phyloP scores from a whole-genome alignment of 139 green algal genomes.

The Closterium sp. region DNA sequence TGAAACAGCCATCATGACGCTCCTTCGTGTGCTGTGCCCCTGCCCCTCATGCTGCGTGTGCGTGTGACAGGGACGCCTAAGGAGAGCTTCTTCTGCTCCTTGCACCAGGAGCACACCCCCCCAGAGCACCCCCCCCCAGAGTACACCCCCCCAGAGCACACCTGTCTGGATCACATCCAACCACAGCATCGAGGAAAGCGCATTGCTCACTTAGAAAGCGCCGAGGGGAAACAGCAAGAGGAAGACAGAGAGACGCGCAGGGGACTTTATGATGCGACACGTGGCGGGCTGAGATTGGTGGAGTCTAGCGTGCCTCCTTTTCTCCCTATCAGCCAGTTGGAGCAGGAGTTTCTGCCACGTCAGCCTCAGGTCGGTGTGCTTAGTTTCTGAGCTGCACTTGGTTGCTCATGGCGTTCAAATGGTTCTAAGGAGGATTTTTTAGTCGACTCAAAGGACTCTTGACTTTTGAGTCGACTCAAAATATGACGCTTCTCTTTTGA shows the following conservation, averaged over 20 bases:
- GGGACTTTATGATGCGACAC: neutral
- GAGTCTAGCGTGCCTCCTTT: neutral
- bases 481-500: too few species aligned
- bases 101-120: neutral
- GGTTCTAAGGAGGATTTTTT: too few species aligned
- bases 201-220: neutral
- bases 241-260: neutral
- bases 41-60: neutral
- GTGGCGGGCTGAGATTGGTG: neutral
- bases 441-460: too few species aligned
- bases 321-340: neutral
- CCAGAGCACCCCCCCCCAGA: neutral
- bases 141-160: neutral
- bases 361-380: neutral
- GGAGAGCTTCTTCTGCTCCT: neutral
- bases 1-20: too few species aligned
- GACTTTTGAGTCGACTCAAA: too few species aligned
- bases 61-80: neutral
- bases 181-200: neutral
- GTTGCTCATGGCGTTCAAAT: too few species aligned
- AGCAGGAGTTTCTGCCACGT: neutral
- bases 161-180: too few species aligned
- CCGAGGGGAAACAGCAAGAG: neutral
- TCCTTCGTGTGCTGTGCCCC: too few species aligned
- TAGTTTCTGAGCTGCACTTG: too few species aligned